These are phyloP conservation scores for Bjerkandera adusta DNA, from an alignment of 1,284 basidiomycete genomes.

Conservation along the genomic window DNA sequence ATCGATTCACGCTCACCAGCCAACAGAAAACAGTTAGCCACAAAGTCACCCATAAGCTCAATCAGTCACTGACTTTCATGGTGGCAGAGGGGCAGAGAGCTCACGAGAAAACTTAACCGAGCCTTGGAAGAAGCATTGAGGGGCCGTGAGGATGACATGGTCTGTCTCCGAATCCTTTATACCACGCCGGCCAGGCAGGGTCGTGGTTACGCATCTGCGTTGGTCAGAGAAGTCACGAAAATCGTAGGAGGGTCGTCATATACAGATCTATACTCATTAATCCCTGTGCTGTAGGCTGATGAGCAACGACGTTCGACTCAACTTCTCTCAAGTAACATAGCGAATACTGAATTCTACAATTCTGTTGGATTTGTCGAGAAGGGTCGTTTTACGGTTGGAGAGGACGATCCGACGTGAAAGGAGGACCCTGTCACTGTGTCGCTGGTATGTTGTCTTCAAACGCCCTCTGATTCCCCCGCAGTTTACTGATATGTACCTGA, in stretches of 20 bases:
- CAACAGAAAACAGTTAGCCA: slow-evolving; percentile 4
- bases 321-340: slow-evolving; percentile 20
- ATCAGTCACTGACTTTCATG: not conserved
- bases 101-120: not conserved
- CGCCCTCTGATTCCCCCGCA: too few species aligned
- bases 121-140: slow-evolving; percentile 2
- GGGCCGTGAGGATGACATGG: not conserved
- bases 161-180: not conserved
- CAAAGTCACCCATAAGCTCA: not conserved
- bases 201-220: slow-evolving; percentile 6
- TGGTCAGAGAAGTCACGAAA: not conserved
- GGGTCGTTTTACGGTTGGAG: slow-evolving; percentile 16
- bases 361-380: slow-evolving; percentile 20
- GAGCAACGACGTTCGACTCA: slow-evolving; percentile 18
- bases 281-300: slow-evolving; percentile 21
- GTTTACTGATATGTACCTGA: too few species aligned
- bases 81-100: slow-evolving; percentile 5
- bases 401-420: slow-evolving; percentile 21
- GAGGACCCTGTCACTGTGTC: slow-evolving; percentile 15
- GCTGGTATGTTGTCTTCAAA: slow-evolving; percentile 21
- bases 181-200: slow-evolving; percentile 7
- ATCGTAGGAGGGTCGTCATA: not conserved
- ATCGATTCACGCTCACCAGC: not conserved
- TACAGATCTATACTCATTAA: not conserved
- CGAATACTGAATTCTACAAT: slow-evolving; percentile 23